Evolutionary conservation across 805 yeast genomes (phyloP), one percentile per base, ranked within the genome.

Genomic region (Candida dajiaensis): DNA sequence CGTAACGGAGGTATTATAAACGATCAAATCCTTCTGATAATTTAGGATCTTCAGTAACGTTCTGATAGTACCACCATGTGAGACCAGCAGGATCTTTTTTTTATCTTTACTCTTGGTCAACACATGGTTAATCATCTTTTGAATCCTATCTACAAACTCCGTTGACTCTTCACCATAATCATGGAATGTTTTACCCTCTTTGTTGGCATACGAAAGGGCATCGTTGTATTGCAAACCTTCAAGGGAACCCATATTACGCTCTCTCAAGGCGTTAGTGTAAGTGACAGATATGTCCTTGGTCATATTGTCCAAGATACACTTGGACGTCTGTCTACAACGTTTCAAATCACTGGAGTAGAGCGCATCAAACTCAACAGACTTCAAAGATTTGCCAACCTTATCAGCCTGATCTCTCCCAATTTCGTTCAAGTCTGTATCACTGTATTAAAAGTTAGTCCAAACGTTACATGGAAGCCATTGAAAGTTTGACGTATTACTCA

Each of bases 61-160:
- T 40, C 87, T 76, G 16, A 88, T 81, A 2, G 85, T 84, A 9
- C 95, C 95, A 19, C 96, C 96, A 61, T 88, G 96, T 13, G 89
- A 78, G 47, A 88, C 78, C 19, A 86, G 49, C 13, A 81, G 68
- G 2, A 84, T 73, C 54, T 85, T 85, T 42, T 64, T 65, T n/a
- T 47, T 50, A 1, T 47, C 59, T 21, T 63, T 63, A 2, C 65
- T 57, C 0, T 66, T 68, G 10, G 69, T 65, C 4, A 80, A 59
- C 64, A 16, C 83, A 66, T 47, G 89, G 66, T 3, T 50, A 57
- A 42, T 72, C 54, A 47, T 83, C 8, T 45, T 45, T 9, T 66
- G 64, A 6, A 87, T 68, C 47, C 95, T 69, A 1, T 49, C 59
- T 25, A 74, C 56, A 46, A 86, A 72, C 15, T 63, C 71, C 0